Percentiles rank a stretch among this genome's conserved stretches.
Conservation (phyloP, 2,329 filamentous ascomycete genomes). For the Aspergillus neoniger region DNA sequence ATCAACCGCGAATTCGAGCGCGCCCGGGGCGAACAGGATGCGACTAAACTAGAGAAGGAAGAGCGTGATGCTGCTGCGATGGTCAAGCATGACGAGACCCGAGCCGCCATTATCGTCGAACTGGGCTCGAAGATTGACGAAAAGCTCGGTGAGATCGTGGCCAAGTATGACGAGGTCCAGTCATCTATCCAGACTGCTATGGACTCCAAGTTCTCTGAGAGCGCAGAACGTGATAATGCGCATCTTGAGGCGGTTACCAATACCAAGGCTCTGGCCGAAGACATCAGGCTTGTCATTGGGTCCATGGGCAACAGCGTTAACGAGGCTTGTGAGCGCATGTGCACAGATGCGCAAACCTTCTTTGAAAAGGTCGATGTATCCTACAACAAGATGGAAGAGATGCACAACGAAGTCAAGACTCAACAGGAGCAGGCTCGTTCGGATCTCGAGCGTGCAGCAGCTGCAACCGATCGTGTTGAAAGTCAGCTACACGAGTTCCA, state of each 20-base stretch:
- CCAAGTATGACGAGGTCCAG: constrained; percentile 87
- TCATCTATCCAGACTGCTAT: constrained; percentile 67
- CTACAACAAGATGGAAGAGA: constrained; percentile 71
- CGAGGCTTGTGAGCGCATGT: constrained; percentile 82
- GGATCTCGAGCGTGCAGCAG: constrained; percentile 73
- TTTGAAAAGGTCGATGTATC: constrained; percentile 81
- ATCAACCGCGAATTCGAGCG: constrained; percentile 88
- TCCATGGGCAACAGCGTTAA: constrained; percentile 78
- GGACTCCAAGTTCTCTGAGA: constrained; percentile 71
- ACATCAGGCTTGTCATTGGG: constrained; percentile 82
- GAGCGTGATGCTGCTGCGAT: constrained; percentile 57
- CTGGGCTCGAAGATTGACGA: constrained; percentile 66
- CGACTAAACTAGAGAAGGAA: constrained; percentile 76
- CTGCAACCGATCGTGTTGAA: constrained; percentile 73
- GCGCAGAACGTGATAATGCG: constrained; percentile 71
- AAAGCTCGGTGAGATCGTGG: constrained; percentile 76
- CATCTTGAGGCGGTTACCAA: constrained; percentile 72
- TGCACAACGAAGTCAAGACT: constrained; percentile 68
- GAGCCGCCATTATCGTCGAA: constrained; percentile 56
- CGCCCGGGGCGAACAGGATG: constrained; percentile 75
- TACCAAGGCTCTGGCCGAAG: constrained; percentile 80
- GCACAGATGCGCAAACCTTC: constrained; percentile 82
- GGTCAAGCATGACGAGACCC: constrained; percentile 63
- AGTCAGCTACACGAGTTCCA: constrained; percentile 79
- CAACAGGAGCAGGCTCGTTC: constrained; percentile 83